A percentile compares a stretch with the other conserved stretches of the same genome.
Evolutionary conservation across 768 basidiomycete species (phyloP).

Genomic region (Tricholoma matsutake): DNA sequence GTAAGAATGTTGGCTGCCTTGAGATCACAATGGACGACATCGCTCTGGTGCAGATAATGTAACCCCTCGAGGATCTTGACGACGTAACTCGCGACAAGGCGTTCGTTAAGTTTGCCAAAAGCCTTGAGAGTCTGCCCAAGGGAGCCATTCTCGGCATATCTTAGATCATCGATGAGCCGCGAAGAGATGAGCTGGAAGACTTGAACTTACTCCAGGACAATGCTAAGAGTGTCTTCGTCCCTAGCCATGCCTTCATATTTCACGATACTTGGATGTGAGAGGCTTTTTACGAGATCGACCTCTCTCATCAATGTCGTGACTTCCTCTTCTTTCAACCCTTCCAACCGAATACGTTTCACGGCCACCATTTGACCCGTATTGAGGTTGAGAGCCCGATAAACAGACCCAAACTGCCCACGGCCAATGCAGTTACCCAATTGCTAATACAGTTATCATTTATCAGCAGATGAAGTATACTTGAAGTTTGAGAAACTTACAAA

Average conservation of each 20-base stretch:
- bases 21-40: slow-evolving; percentile 96
- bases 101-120: slow-evolving; percentile 92
- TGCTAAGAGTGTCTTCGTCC: slow-evolving; percentile 85
- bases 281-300: slow-evolving; percentile 86
- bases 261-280: slow-evolving; percentile 94
- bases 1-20: slow-evolving; percentile 99
- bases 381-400: slow-evolving; percentile 91
- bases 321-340: slow-evolving; percentile 88
- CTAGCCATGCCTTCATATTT: slow-evolving; percentile 96
- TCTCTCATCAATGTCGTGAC: slow-evolving; percentile 90
- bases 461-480: background rate
- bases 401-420: slow-evolving; percentile 93
- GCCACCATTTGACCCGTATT: slow-evolving; percentile 97
- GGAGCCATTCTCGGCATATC: slow-evolving; percentile 96
- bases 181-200: background rate
- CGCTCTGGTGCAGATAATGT: slow-evolving; percentile 84
- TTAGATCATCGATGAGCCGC: slow-evolving; percentile 30
- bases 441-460: slow-evolving; percentile 38
- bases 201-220: slow-evolving; percentile 84
- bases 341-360: slow-evolving; percentile 92
- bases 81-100: slow-evolving; percentile 87
- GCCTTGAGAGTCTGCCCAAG: slow-evolving; percentile 90
- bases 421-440: slow-evolving; percentile 98
- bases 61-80: slow-evolving; percentile 96
- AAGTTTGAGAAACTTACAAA: slow-evolving; percentile 57